Conservation (phyloP, 2,329 filamentous ascomycete genomes). For the Cladophialophora yegresii region DNA sequence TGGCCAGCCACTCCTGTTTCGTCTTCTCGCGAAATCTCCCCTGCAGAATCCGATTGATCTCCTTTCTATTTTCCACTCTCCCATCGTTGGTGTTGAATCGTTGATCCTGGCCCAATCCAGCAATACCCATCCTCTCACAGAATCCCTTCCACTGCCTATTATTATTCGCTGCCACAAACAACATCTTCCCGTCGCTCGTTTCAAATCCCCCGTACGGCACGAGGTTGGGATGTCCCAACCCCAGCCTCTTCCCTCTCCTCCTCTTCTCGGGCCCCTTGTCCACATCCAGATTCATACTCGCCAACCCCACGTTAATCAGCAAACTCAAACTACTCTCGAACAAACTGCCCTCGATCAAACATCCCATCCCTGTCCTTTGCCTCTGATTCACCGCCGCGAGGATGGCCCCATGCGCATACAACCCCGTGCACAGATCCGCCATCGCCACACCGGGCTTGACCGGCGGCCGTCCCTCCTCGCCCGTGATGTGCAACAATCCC, state of each 20-base stretch:
- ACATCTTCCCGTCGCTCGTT: constrained; percentile 29
- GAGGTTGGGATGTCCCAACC: constrained; percentile 32
- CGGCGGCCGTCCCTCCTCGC: constrained; percentile 20
- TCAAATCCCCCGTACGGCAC: constrained; percentile 34
- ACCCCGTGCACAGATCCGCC: constrained; percentile 34
- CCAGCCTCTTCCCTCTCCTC: constrained; percentile 32
- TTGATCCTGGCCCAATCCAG: constrained; percentile 23
- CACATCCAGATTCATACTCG: constrained; percentile 33
- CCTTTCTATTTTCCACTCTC: constrained; percentile 32
- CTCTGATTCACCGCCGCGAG: constrained; percentile 33
- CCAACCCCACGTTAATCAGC: constrained; percentile 35
- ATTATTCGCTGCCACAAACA: constrained; percentile 36
- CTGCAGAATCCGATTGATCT: constrained; percentile 30
- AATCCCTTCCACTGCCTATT: constrained; percentile 35
- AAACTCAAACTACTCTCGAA: constrained; percentile 38
- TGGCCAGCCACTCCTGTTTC: constrained; percentile 29
- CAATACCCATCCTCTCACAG: constrained; percentile 27
- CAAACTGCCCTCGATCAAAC: constrained; percentile 32
- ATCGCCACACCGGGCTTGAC: constrained; percentile 35
- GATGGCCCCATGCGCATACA: constrained; percentile 35
- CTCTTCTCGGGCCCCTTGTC: constrained; percentile 24
- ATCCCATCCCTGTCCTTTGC: constrained; percentile 27
- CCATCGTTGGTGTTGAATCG: constrained; percentile 33
- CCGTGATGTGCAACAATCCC: constrained; percentile 35
- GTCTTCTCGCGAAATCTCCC: constrained; percentile 29